Evolutionary conservation across 2,329 filamentous ascomycete species (phyloP), one percentile per base, ranked within the genome.

Genomic region (Colletotrichum zoysiae): DNA sequence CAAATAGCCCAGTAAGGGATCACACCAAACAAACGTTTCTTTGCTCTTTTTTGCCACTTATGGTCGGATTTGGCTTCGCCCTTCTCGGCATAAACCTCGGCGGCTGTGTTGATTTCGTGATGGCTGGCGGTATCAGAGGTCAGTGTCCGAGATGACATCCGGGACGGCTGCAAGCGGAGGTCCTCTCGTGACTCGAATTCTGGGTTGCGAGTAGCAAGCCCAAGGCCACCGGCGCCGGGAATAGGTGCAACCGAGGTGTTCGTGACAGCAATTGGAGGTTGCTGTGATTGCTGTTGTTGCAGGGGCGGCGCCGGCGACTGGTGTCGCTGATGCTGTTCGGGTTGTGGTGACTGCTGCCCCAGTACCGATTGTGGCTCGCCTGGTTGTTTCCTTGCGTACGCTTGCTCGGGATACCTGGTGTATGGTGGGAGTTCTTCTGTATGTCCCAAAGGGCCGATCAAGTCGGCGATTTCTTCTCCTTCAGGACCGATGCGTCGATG

Each of bases 361-460:
- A 23, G 18, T 12, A 62, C 68, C 2, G 66, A 46, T n/a, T 57
- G 68, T 12, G 62, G 57, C n/a, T 69, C 71, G 23, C 55, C 61
- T 1, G 69, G 30, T 12, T 69, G 69, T 77, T 88, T 94, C 85
- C 80, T 88, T 78, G 78, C 87, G 81, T 82, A 91, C 0, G 85
- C 85, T 68, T 94, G 92, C 64, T 97, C 93, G 2, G 95, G 94
- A 81, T 97, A 98, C 79, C 94, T 88, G 18, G 94, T 93, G 79
- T 98, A 98, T 0, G 95, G 95, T 16, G 95, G 95, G 23, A 98
- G 84, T 80, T 97, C 94, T 81, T 98, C 95, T 1, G 93, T 92
- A 78, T 98, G 95, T 1, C 95, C 95, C 77, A 97, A 90, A 0
- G 93, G 93, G 1, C 95, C 95, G 63, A 98, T 92, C 65, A 98